Base-by-base conservation (phyloP, 1,139 yeast genomes). In the Hansenula lynferdii region DNA sequence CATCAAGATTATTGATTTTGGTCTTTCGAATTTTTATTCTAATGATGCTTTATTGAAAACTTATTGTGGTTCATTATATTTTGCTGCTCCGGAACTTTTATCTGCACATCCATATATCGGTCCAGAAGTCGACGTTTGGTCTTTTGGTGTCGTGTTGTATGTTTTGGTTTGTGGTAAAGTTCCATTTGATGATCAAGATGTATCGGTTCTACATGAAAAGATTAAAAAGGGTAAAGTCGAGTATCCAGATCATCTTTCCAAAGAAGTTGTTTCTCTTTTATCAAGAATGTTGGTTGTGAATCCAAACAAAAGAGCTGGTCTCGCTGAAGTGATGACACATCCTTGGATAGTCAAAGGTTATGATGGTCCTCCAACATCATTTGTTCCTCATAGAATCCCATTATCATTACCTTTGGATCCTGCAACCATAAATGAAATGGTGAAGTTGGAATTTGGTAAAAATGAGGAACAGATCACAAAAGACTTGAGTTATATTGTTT, bases 41-140 rank as follows among this genome's bases (percentile, higher is more conserved):
- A 79, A 82, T 19, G 76, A 76, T 44, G 70, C 79, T 35, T 69
- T 87, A 39, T 75, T 94, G 53, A 87, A 86, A 56, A 94, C 99
- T 0, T 94, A 87, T 59, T 94, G 99, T 70, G 99, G 99, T 1
- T 89, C 97, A 1, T 70, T 94, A 39, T 94, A 94, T 61, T 94
- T 92, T 72, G 99, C 98, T 1, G 98, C 99, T 0, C 99, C 99
- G 0, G 99, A 94, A 60, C 70, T 94, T 49, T 70, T 94, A 42
- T 84, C 86, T 44, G 98, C 97, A 0, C 80, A 81, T 48, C 97
- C 97, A 0, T 94, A 94, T 55, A 70, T 77, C 26, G 99, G 98
- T 0, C 98, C 98, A 0, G 98, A 94, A 60, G 97, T 94, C 35
- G 99, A 92, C 58, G 83, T 92, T 22, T 92, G 99, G 99, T 86